Evolutionary conservation across 2,329 filamentous ascomycete species (phyloP).

Genomic region (Cyclaneusma minus): DNA sequence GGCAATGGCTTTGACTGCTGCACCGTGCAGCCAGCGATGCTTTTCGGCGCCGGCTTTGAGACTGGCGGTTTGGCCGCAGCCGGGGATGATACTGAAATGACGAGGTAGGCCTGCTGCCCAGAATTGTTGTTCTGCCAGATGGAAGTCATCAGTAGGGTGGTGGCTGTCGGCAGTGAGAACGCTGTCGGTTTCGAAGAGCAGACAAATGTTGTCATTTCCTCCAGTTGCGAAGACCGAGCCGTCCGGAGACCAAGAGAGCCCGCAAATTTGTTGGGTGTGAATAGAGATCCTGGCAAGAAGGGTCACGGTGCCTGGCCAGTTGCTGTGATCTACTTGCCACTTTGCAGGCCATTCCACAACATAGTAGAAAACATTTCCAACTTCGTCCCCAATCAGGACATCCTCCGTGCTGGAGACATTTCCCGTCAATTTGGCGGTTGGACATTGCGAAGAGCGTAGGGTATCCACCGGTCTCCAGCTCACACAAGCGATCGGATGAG

Average conservation of each 20-base stretch:
- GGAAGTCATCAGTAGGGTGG: slow-evolving; percentile 3
- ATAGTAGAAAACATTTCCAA: slow-evolving; percentile 76
- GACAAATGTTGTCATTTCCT: slow-evolving; percentile 83
- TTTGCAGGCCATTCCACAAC: slow-evolving; percentile 67
- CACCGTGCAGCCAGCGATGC: slow-evolving; percentile 64
- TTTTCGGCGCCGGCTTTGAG: slow-evolving; percentile 42
- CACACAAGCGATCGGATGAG: slow-evolving; percentile 60
- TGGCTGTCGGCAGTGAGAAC: slow-evolving; percentile 6
- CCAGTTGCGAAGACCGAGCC: slow-evolving; percentile 71
- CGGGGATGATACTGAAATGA: slow-evolving; percentile 16
- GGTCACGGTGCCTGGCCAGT: slow-evolving; percentile 65
- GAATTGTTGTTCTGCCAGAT: slow-evolving; percentile 7
- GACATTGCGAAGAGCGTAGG: slow-evolving; percentile 34
- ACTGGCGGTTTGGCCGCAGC: slow-evolving; percentile 23
- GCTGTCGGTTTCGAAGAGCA: slow-evolving; percentile 47
- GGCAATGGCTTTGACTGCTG: slow-evolving; percentile 90
- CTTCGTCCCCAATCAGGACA: slow-evolving; percentile 72
- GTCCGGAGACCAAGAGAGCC: slow-evolving; percentile 71
- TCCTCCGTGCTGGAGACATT: slow-evolving; percentile 57
- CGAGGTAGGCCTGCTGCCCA: slow-evolving; percentile 9
- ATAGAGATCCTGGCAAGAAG: slow-evolving; percentile 62
- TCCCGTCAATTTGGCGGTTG: slow-evolving; percentile 22
- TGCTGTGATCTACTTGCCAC: slow-evolving; percentile 45
- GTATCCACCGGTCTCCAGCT: slow-evolving; percentile 58
- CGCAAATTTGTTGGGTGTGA: slow-evolving; percentile 84